A percentile compares a stretch with the other conserved stretches of the same genome.
Evolutionary conservation across 441 rosid genomes (phyloP).

Genomic region (Populus hybrid): DNA sequence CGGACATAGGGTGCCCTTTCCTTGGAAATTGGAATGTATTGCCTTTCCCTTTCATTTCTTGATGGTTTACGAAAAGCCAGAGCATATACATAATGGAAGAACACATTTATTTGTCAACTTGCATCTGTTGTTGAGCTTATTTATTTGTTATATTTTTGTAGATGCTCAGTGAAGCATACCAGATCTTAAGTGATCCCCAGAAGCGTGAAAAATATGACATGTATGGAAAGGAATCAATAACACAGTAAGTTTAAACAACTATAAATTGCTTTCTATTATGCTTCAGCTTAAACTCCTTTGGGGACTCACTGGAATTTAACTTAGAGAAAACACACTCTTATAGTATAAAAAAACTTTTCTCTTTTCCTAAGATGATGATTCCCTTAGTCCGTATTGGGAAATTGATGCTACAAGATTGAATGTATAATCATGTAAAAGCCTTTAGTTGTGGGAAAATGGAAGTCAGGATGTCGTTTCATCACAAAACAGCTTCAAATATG

Average conservation of each 20-base stretch:
- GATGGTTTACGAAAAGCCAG: background rate
- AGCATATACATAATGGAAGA: background rate
- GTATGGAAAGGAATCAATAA: slow-evolving; percentile 75
- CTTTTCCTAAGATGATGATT: background rate
- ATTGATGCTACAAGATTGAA: background rate
- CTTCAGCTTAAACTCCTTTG: background rate
- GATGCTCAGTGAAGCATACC: slow-evolving; percentile 97
- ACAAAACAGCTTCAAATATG: background rate
- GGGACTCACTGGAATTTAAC: background rate
- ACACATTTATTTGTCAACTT: background rate
- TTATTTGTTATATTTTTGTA: slow-evolving; percentile 27
- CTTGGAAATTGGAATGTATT: background rate
- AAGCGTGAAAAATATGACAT: slow-evolving; percentile 86
- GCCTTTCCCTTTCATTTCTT: background rate
- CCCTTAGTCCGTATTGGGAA: background rate
- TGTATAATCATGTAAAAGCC: background rate
- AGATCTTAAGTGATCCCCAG: slow-evolving; percentile 83
- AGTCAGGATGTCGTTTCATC: background rate
- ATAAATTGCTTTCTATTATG: slow-evolving; percentile 1
- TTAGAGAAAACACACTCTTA: background rate
- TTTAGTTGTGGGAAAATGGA: background rate
- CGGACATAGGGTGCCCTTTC: background rate
- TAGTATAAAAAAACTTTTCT: background rate
- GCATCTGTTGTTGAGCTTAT: slow-evolving; percentile 8
- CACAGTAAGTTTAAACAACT: slow-evolving; percentile 50